Evolutionary conservation across 441 rosid species (phyloP).

Genomic region (Gossypium schwendimanii): DNA sequence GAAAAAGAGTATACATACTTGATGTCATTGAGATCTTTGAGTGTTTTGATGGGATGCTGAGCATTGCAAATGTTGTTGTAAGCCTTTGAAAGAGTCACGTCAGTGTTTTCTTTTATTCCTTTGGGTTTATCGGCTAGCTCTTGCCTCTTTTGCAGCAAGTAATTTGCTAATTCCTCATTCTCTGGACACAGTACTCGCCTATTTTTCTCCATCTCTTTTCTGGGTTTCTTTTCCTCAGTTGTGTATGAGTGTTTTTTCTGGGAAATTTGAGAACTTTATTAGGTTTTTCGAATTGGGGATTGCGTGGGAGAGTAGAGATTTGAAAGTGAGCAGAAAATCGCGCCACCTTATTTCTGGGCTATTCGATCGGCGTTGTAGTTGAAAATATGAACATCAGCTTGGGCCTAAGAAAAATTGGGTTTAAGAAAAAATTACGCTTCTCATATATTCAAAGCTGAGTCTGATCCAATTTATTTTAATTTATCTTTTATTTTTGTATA

Average conservation of each 20-base stretch:
- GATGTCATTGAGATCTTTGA: conserved; percentile 64
- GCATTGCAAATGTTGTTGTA: conserved; percentile 48
- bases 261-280: not conserved
- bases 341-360: conserved; percentile 12
- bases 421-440: no score
- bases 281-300: not conserved
- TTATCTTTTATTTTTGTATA: no score
- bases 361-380: not conserved
- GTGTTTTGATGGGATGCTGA: conserved; percentile 42
- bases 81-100: conserved; percentile 55
- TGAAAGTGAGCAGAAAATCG: conserved; percentile 8
- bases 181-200: conserved; percentile 42
- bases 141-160: conserved; percentile 56
- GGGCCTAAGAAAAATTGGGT: no score
- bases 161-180: conserved; percentile 52
- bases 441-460: no score
- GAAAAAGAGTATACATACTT: conserved; percentile 39
- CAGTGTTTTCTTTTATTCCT: conserved; percentile 61
- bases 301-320: not conserved
- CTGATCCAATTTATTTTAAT: no score
- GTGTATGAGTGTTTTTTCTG: no score
- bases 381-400: no score
- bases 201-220: conserved; percentile 39
- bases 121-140: conserved; percentile 58
- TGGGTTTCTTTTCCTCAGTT: not conserved